These are phyloP conservation scores for Lasiodiplodia theobromae DNA, from an alignment of 2,329 filamentous ascomycete species.

Conservation along the genomic window DNA sequence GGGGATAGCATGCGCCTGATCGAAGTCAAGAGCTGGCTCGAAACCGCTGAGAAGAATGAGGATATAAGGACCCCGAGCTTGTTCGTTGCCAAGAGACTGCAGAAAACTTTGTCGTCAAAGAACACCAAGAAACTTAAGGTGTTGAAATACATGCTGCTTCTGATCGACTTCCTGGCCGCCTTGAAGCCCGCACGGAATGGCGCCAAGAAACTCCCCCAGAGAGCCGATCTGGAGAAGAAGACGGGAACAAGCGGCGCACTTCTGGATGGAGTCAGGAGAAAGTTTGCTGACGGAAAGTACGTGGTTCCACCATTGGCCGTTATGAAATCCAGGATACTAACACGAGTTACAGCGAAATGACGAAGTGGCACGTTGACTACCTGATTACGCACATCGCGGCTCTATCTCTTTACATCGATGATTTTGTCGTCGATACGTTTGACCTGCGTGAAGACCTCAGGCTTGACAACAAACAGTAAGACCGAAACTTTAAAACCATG, in stretches of 20 bases:
- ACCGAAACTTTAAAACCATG: neutral
- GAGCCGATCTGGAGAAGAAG: constrained; percentile 66
- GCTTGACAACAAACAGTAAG: constrained; percentile 70
- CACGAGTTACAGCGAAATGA: constrained; percentile 57
- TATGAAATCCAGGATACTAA: constrained; percentile 33
- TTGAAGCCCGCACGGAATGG: constrained; percentile 45
- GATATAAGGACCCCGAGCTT: constrained; percentile 65
- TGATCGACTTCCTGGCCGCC: constrained; percentile 56
- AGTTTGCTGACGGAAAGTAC: constrained; percentile 67
- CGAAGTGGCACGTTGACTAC: constrained; percentile 75
- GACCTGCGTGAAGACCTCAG: constrained; percentile 75
- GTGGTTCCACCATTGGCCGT: constrained; percentile 34
- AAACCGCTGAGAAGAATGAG: constrained; percentile 66
- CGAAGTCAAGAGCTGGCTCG: constrained; percentile 76
- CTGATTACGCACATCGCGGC: constrained; percentile 77
- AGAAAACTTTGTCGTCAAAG: constrained; percentile 63
- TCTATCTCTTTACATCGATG: constrained; percentile 74
- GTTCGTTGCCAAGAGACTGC: constrained; percentile 71
- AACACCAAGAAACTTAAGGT: constrained; percentile 56
- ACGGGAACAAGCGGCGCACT: constrained; percentile 68
- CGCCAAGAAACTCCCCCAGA: constrained; percentile 61
- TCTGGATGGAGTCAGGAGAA: constrained; percentile 71
- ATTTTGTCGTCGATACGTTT: constrained; percentile 74
- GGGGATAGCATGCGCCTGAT: constrained; percentile 71
- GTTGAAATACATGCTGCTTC: constrained; percentile 56